Evolutionary conservation across 495 filamentous ascomycete genomes (phyloP), one percentile per base, ranked within the genome.

Genomic region (Tuber melanosporum): DNA sequence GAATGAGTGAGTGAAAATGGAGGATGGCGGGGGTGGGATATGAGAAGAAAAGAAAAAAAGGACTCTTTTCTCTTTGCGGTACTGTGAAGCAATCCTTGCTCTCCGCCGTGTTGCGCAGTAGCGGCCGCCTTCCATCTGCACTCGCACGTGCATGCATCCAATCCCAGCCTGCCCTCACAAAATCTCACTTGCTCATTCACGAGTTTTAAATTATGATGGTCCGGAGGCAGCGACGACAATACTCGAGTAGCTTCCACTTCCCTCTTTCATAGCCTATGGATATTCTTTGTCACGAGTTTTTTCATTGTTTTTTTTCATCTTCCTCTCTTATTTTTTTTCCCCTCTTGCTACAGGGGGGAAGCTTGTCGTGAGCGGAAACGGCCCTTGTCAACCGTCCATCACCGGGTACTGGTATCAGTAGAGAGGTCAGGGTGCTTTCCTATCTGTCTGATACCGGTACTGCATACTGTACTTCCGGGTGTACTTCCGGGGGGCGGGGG

Each of bases 131-230:
- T 72, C 70, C 49, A 79, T 62, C 62, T 75, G 57, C 57, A 32
- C 57, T 66, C 57, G 71, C 74, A 76, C 78, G 71, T 73, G 73
- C 78, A 80, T 80, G 74, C 49, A 62, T 49, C 78, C 78, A 80
- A 80, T 80, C 78, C 78, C 75, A 74, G 71, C 45, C 46, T 62
- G 73, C 75, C 77, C 78, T 80, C 78, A 80, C 77, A 80, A 66
- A 66, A 80, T 80, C 39, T 80, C 73, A 79, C 76, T 17, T 36
- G 26, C 26, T 19, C 57, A 66, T 32, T 36, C 57, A 17, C 73
- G 73, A 71, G 36, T 71, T 71, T 74, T 71, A 80, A 75, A 75
- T 80, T 79, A 73, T 79, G 73, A 79, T 78, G 70, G 72, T 70
- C 75, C 42, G 70, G 69, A 70, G 47, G n/a, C 52, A 77, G 75